Conservation (phyloP, 2,329 filamentous ascomycete genomes). For the Diplodia mutila region DNA sequence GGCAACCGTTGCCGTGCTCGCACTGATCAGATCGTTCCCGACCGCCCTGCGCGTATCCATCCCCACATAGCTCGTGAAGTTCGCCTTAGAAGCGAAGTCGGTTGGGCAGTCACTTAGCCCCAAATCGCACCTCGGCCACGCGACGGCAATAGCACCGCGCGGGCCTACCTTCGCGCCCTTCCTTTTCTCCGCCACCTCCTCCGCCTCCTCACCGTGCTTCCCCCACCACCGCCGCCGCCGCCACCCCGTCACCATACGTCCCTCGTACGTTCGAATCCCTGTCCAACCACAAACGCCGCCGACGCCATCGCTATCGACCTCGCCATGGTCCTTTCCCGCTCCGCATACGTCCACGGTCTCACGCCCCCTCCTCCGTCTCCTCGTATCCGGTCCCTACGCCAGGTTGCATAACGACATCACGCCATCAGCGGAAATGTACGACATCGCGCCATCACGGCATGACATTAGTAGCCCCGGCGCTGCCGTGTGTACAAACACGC, state of each 20-base stretch:
- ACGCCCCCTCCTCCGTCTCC: no score
- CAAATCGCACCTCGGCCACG: constrained; percentile 48
- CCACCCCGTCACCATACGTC: not conserved
- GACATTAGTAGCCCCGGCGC: no score
- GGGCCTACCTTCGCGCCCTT: not conserved
- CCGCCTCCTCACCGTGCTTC: constrained; percentile 29
- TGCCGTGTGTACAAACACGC: no score
- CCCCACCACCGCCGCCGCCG: not conserved
- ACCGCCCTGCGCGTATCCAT: constrained; percentile 49
- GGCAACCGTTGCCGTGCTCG: constrained; percentile 1
- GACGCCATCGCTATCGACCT: constrained; percentile 50
- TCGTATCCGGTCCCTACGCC: no score
- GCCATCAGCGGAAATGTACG: no score
- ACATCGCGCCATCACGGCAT: no score
- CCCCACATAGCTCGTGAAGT: constrained; percentile 46
- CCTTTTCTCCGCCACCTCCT: not conserved
- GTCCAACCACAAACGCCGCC: constrained; percentile 49
- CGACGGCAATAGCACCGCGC: not conserved
- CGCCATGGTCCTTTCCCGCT: no score
- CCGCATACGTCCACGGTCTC: no score
- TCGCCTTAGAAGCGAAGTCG: constrained; percentile 53
- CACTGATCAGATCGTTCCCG: constrained; percentile 50
- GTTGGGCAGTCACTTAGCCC: constrained; percentile 36
- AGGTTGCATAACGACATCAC: no score
- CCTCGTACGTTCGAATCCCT: constrained; percentile 47